A percentile compares a stretch with the other conserved stretches of the same genome.
Evolutionary conservation across 345 rosid genomes (phyloP).

Genomic region (Angophora floribunda): DNA sequence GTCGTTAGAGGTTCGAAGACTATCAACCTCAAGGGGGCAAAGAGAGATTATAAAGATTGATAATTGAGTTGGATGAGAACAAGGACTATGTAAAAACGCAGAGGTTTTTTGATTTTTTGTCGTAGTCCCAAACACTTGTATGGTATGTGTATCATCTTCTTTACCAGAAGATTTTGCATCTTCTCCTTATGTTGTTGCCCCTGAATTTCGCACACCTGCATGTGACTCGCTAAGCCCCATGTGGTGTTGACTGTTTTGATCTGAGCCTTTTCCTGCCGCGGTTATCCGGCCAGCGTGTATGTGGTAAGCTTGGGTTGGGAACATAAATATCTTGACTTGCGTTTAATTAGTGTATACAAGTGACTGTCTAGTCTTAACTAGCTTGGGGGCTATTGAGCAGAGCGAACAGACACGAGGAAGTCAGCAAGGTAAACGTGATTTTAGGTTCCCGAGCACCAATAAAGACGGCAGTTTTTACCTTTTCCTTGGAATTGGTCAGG

Average conservation of each 20-base stretch:
- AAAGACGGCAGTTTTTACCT: not conserved
- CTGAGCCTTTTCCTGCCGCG: not conserved
- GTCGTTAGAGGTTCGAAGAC: not conserved
- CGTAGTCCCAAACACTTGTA: not conserved
- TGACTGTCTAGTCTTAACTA: not conserved
- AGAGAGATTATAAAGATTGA: not conserved
- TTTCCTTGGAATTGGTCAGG: not conserved
- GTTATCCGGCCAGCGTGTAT: not conserved
- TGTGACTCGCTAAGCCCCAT: not conserved
- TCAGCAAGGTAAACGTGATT: not conserved
- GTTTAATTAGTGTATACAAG: not conserved
- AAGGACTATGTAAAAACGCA: not conserved
- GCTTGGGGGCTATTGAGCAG: not conserved
- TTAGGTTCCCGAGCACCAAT: not conserved
- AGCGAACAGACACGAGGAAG: not conserved
- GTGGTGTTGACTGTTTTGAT: not conserved
- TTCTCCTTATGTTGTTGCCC: not conserved
- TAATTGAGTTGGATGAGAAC: not conserved
- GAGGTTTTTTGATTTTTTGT: not conserved
- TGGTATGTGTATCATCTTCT: not conserved
- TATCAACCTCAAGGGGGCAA: not conserved
- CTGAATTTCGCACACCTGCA: not conserved
- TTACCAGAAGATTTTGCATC: not conserved
- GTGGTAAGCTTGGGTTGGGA: not conserved
- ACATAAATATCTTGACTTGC: not conserved